Evolutionary conservation across 352 stramenopile species (phyloP).

Genomic region (Chrysophaeum taylorii): DNA sequence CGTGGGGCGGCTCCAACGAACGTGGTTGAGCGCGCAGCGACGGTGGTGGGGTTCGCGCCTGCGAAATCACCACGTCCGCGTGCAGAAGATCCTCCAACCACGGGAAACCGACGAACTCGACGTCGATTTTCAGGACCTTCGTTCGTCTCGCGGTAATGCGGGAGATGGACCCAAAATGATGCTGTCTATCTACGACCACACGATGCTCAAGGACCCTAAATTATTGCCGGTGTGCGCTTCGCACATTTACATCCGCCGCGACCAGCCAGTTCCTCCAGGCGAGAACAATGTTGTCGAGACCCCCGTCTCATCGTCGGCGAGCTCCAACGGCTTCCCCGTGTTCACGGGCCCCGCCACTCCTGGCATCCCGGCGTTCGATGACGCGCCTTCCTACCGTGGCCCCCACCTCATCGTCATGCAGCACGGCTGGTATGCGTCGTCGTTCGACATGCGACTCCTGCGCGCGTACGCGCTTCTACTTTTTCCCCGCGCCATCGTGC

Average conservation of each 20-base stretch:
- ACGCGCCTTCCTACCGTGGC: neutral
- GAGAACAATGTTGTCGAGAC: no score
- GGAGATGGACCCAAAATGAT: neutral
- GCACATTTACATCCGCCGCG: neutral
- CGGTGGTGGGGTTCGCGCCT: neutral
- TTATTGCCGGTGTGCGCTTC: neutral
- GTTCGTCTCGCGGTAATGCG: neutral
- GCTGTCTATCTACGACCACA: neutral
- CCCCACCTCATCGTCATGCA: conserved; percentile 14
- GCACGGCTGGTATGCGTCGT: conserved; percentile 15
- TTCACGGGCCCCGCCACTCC: neutral
- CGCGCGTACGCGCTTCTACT: conserved; percentile 3
- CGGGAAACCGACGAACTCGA: neutral
- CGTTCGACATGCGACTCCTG: conserved; percentile 11
- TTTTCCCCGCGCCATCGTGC: conserved; percentile 1
- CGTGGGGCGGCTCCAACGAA: conserved; percentile 1
- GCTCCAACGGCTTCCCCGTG: neutral
- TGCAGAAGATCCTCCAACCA: conserved; percentile 10
- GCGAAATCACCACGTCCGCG: neutral
- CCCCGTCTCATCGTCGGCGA: neutral
- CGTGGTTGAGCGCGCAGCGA: neutral
- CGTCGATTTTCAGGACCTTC: neutral
- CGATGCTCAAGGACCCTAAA: neutral
- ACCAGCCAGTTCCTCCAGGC: no score
- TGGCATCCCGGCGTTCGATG: no score